Evolutionary conservation across 345 rosid genomes (phyloP).

Genomic region (Hibiscus syriacus): DNA sequence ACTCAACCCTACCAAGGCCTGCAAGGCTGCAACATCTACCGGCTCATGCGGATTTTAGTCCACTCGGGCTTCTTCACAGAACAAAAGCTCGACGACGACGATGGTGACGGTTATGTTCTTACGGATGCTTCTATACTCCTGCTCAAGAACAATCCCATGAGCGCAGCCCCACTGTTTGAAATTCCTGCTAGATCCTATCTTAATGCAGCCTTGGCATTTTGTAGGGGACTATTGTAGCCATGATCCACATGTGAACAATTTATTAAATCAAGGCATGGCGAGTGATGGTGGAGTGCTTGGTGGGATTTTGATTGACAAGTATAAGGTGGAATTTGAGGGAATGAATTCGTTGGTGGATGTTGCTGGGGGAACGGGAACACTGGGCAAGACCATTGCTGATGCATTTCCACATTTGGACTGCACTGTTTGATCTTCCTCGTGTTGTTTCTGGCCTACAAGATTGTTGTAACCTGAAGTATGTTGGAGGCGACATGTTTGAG

Average conservation of each 20-base stretch:
- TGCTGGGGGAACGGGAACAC: conserved; percentile 30
- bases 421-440: too few species aligned
- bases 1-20: conserved; percentile 18
- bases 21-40: conserved; percentile 11
- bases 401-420: conserved; percentile 26
- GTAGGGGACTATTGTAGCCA: not conserved
- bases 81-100: not conserved
- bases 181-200: conserved; percentile 14
- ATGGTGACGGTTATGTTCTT: conserved; percentile 19
- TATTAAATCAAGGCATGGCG: not conserved
- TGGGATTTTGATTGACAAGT: not conserved
- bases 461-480: too few species aligned
- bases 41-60: conserved; percentile 38
- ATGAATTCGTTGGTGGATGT: conserved; percentile 40
- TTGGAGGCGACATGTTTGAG: too few species aligned
- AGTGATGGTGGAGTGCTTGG: not conserved
- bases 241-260: not conserved
- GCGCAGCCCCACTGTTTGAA: conserved; percentile 20
- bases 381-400: conserved; percentile 19
- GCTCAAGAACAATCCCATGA: conserved; percentile 22
- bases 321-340: conserved; percentile 18
- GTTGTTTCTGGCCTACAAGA: conserved; percentile 14
- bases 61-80: conserved; percentile 31
- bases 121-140: conserved; percentile 25
- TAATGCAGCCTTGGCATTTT: conserved; percentile 19